Evolutionary conservation across 2,329 filamentous ascomycete species (phyloP).

Genomic region (Colletotrichum caudatum): DNA sequence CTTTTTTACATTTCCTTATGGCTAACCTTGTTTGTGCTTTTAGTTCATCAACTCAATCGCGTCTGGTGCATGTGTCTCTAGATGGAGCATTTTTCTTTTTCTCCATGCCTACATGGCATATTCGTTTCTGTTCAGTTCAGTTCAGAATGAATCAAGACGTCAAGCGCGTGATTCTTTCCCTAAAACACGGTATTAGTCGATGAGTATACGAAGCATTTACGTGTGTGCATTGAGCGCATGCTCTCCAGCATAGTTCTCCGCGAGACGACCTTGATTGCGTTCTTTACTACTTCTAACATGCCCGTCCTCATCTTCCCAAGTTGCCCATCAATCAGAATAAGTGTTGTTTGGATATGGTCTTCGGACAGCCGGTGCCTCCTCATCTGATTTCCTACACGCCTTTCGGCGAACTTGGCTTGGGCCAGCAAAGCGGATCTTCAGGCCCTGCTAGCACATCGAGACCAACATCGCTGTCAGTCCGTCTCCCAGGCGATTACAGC

Average conservation of each 20-base stretch:
- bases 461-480: neutral
- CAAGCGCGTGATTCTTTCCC: fast-evolving
- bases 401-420: no score
- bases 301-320: neutral
- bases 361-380: neutral
- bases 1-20: neutral
- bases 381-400: neutral
- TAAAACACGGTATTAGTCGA: neutral
- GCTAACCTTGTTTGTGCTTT: neutral
- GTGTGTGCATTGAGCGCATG: neutral
- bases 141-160: no score
- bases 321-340: neutral
- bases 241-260: neutral
- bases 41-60: neutral
- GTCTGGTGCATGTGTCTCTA: neutral
- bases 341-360: neutral
- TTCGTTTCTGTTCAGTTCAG: no score
- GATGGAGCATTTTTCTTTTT: neutral
- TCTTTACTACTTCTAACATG: neutral
- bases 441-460: neutral
- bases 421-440: neutral
- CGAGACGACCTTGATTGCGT: neutral
- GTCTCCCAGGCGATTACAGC: neutral
- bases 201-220: neutral
- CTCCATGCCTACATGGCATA: no score